Percentiles rank a stretch among this genome's conserved stretches.
Evolutionary conservation across 305 asterid species (phyloP).

Genomic region (Fraxinus xanthoxyloides): DNA sequence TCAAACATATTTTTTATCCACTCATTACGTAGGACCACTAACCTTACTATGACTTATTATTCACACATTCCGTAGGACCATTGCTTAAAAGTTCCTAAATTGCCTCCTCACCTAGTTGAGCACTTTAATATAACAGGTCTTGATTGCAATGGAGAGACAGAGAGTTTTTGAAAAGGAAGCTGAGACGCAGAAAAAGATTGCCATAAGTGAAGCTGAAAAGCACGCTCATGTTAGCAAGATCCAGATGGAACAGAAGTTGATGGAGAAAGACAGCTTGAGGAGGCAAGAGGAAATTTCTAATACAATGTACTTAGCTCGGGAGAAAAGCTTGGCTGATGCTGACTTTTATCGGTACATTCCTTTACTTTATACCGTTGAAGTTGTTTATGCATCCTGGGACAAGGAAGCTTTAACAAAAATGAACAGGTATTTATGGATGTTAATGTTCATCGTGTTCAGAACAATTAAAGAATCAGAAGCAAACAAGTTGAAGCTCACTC

Average conservation of each 20-base stretch:
- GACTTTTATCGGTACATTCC: slow-evolving; percentile 64
- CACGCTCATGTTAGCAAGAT: slow-evolving; percentile 88
- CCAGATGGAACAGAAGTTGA: slow-evolving; percentile 90
- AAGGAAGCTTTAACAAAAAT: slow-evolving; percentile 2
- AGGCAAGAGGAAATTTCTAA: slow-evolving; percentile 91
- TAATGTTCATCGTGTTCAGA: slow-evolving; percentile 40
- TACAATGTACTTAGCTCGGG: slow-evolving; percentile 85
- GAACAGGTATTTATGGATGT: not conserved
- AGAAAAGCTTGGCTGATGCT: slow-evolving; percentile 97
- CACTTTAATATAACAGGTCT: slow-evolving; percentile 45
- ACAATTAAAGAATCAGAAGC: slow-evolving; percentile 89
- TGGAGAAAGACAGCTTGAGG: slow-evolving; percentile 89
- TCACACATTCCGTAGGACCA: not conserved
- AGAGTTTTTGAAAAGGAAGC: slow-evolving; percentile 97
- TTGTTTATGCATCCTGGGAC: not conserved
- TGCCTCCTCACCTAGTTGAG: not conserved
- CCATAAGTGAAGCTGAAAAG: slow-evolving; percentile 93
- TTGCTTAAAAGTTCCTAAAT: not conserved
- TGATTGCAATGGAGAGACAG: slow-evolving; percentile 91
- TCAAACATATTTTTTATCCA: not conserved
- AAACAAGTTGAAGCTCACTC: slow-evolving; percentile 83
- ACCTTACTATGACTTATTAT: not conserved
- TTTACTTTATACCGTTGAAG: slow-evolving; percentile 3
- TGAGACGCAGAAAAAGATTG: slow-evolving; percentile 88
- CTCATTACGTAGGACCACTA: not conserved